Conservation (phyloP, 2,329 filamentous ascomycete species). For the Leptosphaerulina australis region DNA sequence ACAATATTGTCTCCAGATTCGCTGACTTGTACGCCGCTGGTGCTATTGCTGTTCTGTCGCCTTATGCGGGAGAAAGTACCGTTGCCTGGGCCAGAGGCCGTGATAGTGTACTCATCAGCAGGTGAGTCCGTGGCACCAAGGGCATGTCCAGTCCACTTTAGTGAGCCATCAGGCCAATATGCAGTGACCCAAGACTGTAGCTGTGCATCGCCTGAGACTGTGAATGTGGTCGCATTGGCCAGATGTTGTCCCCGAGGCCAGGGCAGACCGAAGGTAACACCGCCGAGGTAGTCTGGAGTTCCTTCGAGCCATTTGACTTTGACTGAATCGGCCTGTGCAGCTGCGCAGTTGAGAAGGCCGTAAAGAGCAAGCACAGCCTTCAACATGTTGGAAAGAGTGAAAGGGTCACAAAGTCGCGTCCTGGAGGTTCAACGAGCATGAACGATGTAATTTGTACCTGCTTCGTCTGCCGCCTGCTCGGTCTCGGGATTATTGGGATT, state of each 20-base stretch:
- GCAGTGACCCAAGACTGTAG: constrained; percentile 64
- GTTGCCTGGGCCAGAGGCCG: constrained; percentile 36
- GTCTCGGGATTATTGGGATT: constrained; percentile 11
- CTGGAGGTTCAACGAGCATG: constrained; percentile 4
- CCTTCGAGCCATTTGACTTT: constrained; percentile 43
- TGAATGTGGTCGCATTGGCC: constrained; percentile 46
- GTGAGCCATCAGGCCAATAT: constrained; percentile 65
- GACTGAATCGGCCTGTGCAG: constrained; percentile 27
- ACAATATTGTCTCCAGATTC: constrained; percentile 32
- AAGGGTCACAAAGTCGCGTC: constrained; percentile 8
- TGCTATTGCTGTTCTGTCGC: constrained; percentile 25
- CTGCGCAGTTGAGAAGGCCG: constrained; percentile 22
- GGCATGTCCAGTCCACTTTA: constrained; percentile 67
- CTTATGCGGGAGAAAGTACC: constrained; percentile 13
- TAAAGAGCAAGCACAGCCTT: constrained; percentile 22
- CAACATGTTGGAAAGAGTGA: constrained; percentile 23
- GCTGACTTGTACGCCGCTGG: constrained; percentile 32
- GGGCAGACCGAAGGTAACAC: constrained; percentile 50
- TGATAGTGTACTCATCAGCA: constrained; percentile 54
- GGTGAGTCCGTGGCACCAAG: constrained; percentile 53
- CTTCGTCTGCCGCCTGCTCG: constrained; percentile 1
- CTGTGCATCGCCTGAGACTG: constrained; percentile 33
- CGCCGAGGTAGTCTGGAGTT: constrained; percentile 35
- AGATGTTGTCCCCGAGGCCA: constrained; percentile 48
- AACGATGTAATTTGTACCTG: constrained; percentile 11